Conservation (phyloP, 2,329 filamentous ascomycete species). For the Fusarium sublunatum region DNA sequence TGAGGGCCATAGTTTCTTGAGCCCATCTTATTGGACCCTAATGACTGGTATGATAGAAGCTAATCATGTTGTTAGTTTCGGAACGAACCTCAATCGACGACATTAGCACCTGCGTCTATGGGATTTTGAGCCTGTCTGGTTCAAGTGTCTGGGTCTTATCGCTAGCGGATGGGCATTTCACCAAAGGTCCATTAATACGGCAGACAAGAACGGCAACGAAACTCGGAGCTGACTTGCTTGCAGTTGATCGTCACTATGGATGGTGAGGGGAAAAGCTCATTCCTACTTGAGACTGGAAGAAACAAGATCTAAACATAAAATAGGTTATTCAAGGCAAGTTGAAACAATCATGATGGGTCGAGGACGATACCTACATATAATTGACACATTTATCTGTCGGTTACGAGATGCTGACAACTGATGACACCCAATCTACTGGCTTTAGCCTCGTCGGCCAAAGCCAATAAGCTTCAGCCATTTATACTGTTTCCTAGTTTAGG, state of each 20-base stretch:
- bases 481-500: constrained; percentile 25
- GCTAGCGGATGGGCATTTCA: constrained; percentile 11
- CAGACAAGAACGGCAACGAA: constrained; percentile 7
- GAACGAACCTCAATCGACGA: constrained; percentile 2
- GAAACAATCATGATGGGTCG: constrained; percentile 5
- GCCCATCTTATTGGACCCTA: too few relatives aligned
- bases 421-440: constrained; percentile 30
- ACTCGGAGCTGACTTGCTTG: not conserved
- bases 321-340: not conserved
- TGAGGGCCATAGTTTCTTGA: too few relatives aligned
- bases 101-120: constrained; percentile 1
- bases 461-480: constrained; percentile 32
- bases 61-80: constrained; percentile 5
- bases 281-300: not conserved
- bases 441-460: constrained; percentile 19
- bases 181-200: constrained; percentile 1
- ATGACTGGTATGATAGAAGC: not conserved
- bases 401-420: constrained; percentile 35
- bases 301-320: not conserved
- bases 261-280: not conserved
- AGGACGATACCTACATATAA: not conserved
- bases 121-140: not conserved
- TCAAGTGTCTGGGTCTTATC: constrained; percentile 7
- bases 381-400: constrained; percentile 7
- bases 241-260: not conserved